Base-by-base conservation (phyloP, 106 monocot species). In the Cymbidium sinense region DNA sequence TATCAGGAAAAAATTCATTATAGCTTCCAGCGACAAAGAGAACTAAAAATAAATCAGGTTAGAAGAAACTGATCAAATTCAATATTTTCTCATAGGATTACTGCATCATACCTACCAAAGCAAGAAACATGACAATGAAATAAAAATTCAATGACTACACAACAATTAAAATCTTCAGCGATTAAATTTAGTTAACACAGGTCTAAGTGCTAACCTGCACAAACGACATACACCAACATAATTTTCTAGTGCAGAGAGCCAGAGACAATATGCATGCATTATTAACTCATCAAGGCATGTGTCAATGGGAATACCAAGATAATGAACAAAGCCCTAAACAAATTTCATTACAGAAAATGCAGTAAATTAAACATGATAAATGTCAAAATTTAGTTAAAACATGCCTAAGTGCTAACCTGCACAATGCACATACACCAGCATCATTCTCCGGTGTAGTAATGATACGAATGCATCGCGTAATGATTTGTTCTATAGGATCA, bases 401-500 rank as follows among this genome's bases (percentile, higher is more conserved):
- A 70, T 34, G 30, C 15, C 34, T 17, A 34, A 70, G 31, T 28
- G 5, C 74, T 79, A 37, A 92, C 92, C 83, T 92, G 88, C 92
- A 92, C 79, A 92, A 74, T 11, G 85, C 86, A 81, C 92, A 92
- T 69, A 85, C 80, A 73, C 91, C 82, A 76, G 85, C 75, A 76
- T 92, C 89, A 78, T 30, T 75, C 41, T 73, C 72, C 27, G 85
- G 83, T 50, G 85, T 77, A 76, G 86, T 87, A 72, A 87, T 85
- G 83, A 87, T 87, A 34, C 92, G 88, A 51, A 92, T 92, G 80
- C 92, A 89, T 47, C 88, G 72, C 37, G 79, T 76, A 67, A 89
- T 83, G 25, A 92, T 92, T 74, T 89, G 81, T 43, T 92, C 79
- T 62, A 92, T 92, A n/a, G 92, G 85, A 82, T 92, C 92, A 43